These are phyloP conservation scores for Trametes villosa DNA, from an alignment of 768 basidiomycete species.

Conservation along the genomic window DNA sequence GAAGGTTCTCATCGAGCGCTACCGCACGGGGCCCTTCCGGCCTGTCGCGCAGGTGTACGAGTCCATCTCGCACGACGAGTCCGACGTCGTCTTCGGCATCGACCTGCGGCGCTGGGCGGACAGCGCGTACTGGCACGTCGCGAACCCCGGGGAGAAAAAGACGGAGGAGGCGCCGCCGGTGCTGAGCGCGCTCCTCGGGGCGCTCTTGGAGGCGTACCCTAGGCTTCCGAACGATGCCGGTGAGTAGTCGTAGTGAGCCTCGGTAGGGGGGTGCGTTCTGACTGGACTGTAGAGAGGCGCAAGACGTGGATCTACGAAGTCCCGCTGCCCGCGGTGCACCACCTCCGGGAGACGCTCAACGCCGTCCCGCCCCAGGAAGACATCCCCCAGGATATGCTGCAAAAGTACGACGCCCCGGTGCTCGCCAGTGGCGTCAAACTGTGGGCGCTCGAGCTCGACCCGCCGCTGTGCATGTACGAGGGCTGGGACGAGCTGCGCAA, in stretches of 20 bases:
- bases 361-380: constrained; percentile 58
- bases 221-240: constrained; percentile 65
- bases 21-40: constrained; percentile 92
- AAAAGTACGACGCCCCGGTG: constrained; percentile 83
- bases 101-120: constrained; percentile 93
- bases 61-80: constrained; percentile 78
- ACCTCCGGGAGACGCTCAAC: constrained; percentile 85
- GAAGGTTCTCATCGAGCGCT: constrained; percentile 86
- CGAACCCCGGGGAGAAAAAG: constrained; percentile 53
- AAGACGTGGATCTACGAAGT: constrained; percentile 96
- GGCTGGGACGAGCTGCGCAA: constrained; percentile 91
- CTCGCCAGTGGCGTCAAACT: constrained; percentile 86
- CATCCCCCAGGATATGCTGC: constrained; percentile 58
- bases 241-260: constrained; percentile 35
- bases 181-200: constrained; percentile 65
- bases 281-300: constrained; percentile 63
- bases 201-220: constrained; percentile 64
- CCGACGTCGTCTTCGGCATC: constrained; percentile 89
- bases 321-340: constrained; percentile 80
- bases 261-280: no score
- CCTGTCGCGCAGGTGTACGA: constrained; percentile 88
- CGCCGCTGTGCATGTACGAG: constrained; percentile 83
- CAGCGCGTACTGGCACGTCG: constrained; percentile 61
- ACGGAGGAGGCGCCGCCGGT: constrained; percentile 74
- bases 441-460: constrained; percentile 90